These are phyloP conservation scores for Calonectria montana DNA, from an alignment of 2,329 filamentous ascomycete species.

Conservation along the genomic window DNA sequence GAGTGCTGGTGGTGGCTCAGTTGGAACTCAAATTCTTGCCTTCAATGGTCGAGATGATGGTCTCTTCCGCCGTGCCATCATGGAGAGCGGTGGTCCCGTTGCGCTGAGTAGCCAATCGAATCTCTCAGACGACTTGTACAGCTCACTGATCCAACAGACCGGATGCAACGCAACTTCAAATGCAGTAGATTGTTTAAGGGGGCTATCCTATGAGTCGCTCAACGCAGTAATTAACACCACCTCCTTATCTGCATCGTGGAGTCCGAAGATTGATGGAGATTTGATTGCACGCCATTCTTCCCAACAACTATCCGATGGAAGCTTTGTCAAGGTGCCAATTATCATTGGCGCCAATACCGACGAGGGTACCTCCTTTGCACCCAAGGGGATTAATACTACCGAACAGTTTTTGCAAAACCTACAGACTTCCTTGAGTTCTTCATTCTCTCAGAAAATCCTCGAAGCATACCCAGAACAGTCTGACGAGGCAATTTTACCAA, in stretches of 20 bases:
- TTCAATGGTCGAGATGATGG: constrained; percentile 26
- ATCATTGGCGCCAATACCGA: constrained; percentile 24
- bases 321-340: constrained; percentile 28
- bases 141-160: constrained; percentile 4
- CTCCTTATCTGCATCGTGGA: constrained; percentile 15
- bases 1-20: constrained; percentile 24
- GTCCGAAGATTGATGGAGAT: constrained; percentile 25
- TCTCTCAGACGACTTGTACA: constrained; percentile 14
- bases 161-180: constrained; percentile 3
- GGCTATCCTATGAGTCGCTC: not conserved
- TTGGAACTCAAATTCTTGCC: constrained; percentile 27
- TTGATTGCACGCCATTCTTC: constrained; percentile 17
- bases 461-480: not conserved
- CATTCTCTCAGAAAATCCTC: not conserved
- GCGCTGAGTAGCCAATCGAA: constrained; percentile 7
- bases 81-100: constrained; percentile 24
- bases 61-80: constrained; percentile 22
- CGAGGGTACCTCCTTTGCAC: constrained; percentile 26
- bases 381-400: constrained; percentile 21
- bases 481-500: constrained; percentile 14
- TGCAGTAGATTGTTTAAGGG: constrained; percentile 11
- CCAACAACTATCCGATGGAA: constrained; percentile 8
- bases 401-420: constrained; percentile 5
- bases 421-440: not conserved
- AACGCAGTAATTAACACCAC: constrained; percentile 24